Percentiles rank a stretch among this genome's conserved stretches.
These are phyloP conservation scores for Candida gigantensis DNA, from an alignment of 1,139 yeast species.

Conservation along the genomic window DNA sequence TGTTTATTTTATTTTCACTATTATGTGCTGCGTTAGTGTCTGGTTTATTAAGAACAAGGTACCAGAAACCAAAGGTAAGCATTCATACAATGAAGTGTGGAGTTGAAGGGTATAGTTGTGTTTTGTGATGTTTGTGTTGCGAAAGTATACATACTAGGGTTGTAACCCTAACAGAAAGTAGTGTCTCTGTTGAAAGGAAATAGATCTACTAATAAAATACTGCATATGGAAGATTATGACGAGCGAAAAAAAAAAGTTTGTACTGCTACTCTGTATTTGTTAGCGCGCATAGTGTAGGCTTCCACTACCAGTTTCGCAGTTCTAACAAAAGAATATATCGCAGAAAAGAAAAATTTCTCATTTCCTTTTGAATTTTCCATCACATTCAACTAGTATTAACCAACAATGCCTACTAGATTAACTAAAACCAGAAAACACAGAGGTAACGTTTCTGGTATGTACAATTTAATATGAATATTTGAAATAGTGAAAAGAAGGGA, in stretches of 20 bases:
- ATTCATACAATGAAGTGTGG: constrained; percentile 65
- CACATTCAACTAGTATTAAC: constrained; percentile 5
- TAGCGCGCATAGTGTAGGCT: no score
- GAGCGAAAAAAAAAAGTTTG: background rate
- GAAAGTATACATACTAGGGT: no score
- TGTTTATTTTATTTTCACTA: constrained; percentile 74
- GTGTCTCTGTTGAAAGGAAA: background rate
- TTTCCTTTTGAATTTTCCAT: constrained; percentile 11
- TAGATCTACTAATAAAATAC: constrained; percentile 1
- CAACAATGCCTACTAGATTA: constrained; percentile 97
- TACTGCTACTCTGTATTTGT: background rate
- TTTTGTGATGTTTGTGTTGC: constrained; percentile 1
- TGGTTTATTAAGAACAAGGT: constrained; percentile 48
- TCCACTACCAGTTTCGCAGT: constrained; percentile 1
- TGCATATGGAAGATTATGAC: constrained; percentile 1
- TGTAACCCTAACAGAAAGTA: constrained; percentile 11
- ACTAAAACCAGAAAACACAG: constrained; percentile 99
- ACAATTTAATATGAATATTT: constrained; percentile 9
- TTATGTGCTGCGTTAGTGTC: constrained; percentile 51
- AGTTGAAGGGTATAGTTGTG: constrained; percentile 5
- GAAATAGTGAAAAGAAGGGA: background rate
- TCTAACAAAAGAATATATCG: constrained; percentile 7
- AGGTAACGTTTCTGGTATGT: constrained; percentile 99
- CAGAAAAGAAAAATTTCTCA: constrained; percentile 14
- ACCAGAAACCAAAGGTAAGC: constrained; percentile 81